Evolutionary conservation across 2,329 filamentous ascomycete genomes (phyloP).

Genomic region (Aspergillus sp.): DNA sequence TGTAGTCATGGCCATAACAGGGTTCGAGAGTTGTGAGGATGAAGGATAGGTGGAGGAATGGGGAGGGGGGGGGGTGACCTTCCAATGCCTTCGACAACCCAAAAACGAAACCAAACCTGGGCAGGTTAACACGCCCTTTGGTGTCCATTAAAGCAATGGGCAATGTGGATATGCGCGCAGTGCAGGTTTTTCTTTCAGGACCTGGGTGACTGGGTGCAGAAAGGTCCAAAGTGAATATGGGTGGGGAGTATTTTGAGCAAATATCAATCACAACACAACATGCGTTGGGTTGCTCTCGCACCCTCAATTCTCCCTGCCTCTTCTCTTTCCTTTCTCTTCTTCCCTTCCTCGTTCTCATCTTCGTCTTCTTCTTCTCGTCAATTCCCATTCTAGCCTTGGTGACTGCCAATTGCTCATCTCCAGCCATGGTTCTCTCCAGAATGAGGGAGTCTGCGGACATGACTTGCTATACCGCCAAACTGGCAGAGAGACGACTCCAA

Average conservation of each 20-base stretch:
- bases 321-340: not conserved
- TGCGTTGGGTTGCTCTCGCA: not conserved
- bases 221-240: not conserved
- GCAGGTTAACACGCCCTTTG: too few species aligned
- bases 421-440: not conserved
- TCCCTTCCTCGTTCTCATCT: not conserved
- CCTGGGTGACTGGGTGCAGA: not conserved
- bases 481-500: not conserved
- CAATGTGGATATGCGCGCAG: not conserved
- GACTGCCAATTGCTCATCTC: not conserved
- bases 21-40: too few species aligned
- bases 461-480: not conserved
- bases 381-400: not conserved
- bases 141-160: not conserved
- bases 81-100: too few species aligned
- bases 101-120: too few species aligned
- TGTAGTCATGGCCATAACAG: too few species aligned
- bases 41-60: too few species aligned
- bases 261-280: not conserved
- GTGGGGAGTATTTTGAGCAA: conserved; percentile 3
- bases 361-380: not conserved
- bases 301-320: not conserved
- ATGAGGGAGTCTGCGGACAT: not conserved
- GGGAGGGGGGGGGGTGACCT: too few species aligned
- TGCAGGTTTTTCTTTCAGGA: not conserved